These are phyloP conservation scores for Vitis hybrid DNA, from an alignment of 177 flowering plant genomes.

Conservation along the genomic window DNA sequence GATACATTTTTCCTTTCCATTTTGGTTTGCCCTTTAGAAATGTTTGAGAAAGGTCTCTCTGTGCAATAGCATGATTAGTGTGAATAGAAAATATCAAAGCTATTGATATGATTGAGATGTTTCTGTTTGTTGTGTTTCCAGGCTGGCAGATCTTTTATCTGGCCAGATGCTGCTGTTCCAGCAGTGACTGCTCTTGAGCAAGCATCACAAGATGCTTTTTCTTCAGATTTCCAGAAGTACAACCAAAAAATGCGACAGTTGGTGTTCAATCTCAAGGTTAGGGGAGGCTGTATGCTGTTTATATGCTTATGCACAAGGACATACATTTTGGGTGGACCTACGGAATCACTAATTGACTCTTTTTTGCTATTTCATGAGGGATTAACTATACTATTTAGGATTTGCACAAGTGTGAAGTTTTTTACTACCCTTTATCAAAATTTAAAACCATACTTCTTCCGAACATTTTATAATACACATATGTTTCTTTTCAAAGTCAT, in stretches of 20 bases:
- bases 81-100: neutral
- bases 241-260: constrained; percentile 84
- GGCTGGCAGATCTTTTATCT: constrained; percentile 39
- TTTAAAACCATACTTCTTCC: too few species aligned
- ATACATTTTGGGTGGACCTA: neutral
- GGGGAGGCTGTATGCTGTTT: constrained; percentile 6
- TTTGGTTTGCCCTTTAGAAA: neutral
- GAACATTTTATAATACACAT: too few species aligned
- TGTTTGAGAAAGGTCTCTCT: neutral
- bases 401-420: too few species aligned
- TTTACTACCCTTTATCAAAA: too few species aligned
- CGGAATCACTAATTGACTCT: neutral
- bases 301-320: too few species aligned
- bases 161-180: constrained; percentile 86
- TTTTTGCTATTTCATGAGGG: neutral
- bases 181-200: constrained; percentile 77
- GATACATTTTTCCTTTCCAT: neutral
- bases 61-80: neutral
- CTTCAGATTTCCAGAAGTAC: constrained; percentile 70
- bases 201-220: constrained; percentile 67
- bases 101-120: neutral
- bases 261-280: constrained; percentile 79
- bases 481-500: too few species aligned
- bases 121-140: constrained; percentile 19
- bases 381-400: neutral